phyloP scores from a whole-genome alignment of 2,329 filamentous ascomycete species.

The Claviceps cyperi region DNA sequence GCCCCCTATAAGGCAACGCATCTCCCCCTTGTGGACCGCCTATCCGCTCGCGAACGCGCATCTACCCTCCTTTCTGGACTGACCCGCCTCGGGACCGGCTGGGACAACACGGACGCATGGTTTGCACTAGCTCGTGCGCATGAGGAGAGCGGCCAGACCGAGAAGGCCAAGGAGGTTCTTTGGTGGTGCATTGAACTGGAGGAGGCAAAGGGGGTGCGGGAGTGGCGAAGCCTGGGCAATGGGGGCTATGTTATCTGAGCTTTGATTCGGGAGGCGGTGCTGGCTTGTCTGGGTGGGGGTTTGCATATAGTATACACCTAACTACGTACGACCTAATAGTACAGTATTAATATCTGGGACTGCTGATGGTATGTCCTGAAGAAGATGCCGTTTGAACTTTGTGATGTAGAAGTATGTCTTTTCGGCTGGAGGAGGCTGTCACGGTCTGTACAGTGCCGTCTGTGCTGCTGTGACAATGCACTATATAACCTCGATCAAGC shows the following conservation, averaged over 20 bases:
- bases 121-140: slow-evolving; percentile 74
- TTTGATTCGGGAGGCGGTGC: slow-evolving; percentile 10
- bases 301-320: neutral
- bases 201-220: slow-evolving; percentile 64
- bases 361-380: too few species aligned
- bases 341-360: too few species aligned
- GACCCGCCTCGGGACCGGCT: slow-evolving; percentile 73
- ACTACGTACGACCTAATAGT: neutral
- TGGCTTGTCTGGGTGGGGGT: too few species aligned
- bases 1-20: slow-evolving; percentile 43
- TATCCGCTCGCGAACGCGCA: slow-evolving; percentile 82
- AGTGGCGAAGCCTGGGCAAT: slow-evolving; percentile 57
- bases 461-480: too few species aligned
- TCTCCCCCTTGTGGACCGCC: slow-evolving; percentile 59
- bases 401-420: too few species aligned
- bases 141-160: slow-evolving; percentile 70
- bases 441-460: too few species aligned
- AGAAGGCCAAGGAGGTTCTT: slow-evolving; percentile 81
- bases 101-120: slow-evolving; percentile 92
- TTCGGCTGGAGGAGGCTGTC: too few species aligned
- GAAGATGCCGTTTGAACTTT: too few species aligned
- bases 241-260: slow-evolving; percentile 43
- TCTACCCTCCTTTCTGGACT: slow-evolving; percentile 69
- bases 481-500: too few species aligned
- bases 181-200: slow-evolving; percentile 98